Percentiles rank a stretch among this genome's conserved stretches.
These are phyloP conservation scores for Tillandsia fasciculata DNA, from an alignment of 176 grass and related monocot species.

Conservation along the genomic window DNA sequence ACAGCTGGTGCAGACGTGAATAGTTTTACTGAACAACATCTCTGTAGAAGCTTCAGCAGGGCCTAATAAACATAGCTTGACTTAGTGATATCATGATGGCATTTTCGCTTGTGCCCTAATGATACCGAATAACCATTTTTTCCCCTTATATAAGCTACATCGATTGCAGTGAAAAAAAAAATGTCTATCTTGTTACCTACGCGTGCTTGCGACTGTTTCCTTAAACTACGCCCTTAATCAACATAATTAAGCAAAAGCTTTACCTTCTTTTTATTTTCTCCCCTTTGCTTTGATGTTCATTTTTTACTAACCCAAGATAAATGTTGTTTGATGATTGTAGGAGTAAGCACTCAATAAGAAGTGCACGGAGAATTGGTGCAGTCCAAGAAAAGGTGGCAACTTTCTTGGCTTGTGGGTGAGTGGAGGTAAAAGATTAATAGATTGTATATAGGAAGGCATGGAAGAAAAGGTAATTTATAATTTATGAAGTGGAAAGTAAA, in stretches of 20 bases:
- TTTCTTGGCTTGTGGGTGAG: background rate
- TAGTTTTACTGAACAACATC: too few species aligned
- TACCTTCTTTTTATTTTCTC: background rate
- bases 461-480: background rate
- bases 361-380: background rate
- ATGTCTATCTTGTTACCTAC: background rate
- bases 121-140: background rate
- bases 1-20: too few species aligned
- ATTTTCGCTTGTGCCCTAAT: background rate
- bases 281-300: background rate
- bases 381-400: conserved; percentile 1
- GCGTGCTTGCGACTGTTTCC: background rate
- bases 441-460: background rate
- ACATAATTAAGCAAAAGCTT: background rate
- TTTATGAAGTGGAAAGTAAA: background rate
- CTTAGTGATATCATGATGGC: too few species aligned
- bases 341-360: conserved; percentile 1
- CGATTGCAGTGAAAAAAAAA: background rate
- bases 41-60: too few species aligned
- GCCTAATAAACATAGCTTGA: too few species aligned
- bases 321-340: background rate
- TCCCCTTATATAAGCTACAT: background rate
- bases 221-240: background rate
- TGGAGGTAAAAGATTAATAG: background rate
- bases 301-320: background rate